These are phyloP conservation scores for Gynandropsis gynandra DNA, from an alignment of 345 rosid genomes.

Conservation along the genomic window DNA sequence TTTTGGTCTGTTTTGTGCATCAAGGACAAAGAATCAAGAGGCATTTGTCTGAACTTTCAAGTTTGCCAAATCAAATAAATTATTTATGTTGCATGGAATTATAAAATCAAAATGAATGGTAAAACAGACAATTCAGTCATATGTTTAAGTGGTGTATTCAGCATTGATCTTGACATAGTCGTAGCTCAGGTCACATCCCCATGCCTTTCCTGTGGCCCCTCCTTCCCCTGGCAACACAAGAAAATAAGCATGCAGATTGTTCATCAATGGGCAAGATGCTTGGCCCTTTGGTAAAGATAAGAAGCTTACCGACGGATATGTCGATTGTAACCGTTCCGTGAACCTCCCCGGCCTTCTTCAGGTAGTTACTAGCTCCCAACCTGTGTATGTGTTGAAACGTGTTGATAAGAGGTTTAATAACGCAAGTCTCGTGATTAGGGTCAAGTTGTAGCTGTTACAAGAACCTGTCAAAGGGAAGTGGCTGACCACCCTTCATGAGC, in stretches of 20 bases:
- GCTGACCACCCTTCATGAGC: slow-evolving; percentile 90
- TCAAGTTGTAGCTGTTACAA: neutral
- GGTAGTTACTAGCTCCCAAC: slow-evolving; percentile 64
- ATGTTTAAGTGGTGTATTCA: slow-evolving; percentile 64
- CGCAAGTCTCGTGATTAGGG: neutral
- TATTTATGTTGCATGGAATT: no score
- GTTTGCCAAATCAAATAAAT: no score
- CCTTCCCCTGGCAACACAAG: slow-evolving; percentile 52
- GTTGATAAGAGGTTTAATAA: neutral
- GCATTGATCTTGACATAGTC: slow-evolving; percentile 88
- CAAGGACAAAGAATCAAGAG: no score
- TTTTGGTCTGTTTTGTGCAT: no score
- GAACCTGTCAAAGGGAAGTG: slow-evolving; percentile 79
- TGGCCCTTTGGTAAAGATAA: no score
- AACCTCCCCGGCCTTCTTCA: slow-evolving; percentile 63
- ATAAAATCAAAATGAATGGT: no score
- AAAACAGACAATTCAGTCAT: no score
- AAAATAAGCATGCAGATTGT: neutral
- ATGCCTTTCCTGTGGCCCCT: slow-evolving; percentile 53
- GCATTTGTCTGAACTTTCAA: no score
- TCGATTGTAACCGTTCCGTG: slow-evolving; percentile 66
- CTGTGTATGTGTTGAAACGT: slow-evolving; percentile 28
- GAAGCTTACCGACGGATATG: slow-evolving; percentile 59
- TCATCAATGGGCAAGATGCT: no score
- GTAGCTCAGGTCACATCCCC: slow-evolving; percentile 89